Evolutionary conservation across 2,329 filamentous ascomycete genomes (phyloP).

Genomic region (Phyllosticta capitalensis): DNA sequence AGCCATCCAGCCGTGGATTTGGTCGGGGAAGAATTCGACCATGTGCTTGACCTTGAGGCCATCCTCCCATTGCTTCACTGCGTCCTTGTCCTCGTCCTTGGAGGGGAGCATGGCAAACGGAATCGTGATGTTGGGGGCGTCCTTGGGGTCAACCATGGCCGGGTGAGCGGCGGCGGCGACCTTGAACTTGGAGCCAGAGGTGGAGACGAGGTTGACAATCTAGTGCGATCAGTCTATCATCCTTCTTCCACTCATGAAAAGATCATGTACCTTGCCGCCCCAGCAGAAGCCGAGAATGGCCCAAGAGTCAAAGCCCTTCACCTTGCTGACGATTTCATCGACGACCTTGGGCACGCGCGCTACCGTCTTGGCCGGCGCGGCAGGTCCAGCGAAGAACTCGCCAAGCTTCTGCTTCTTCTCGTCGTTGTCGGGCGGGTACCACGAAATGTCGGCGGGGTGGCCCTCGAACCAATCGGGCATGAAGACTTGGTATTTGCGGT

Average conservation of each 20-base stretch:
- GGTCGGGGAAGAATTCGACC: slow-evolving; percentile 40
- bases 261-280: slow-evolving; percentile 36
- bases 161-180: slow-evolving; percentile 48
- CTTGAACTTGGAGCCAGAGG: slow-evolving; percentile 46
- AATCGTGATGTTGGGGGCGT: slow-evolving; percentile 46
- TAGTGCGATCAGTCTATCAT: slow-evolving; percentile 18
- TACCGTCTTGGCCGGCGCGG: slow-evolving; percentile 49
- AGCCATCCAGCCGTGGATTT: slow-evolving; percentile 39
- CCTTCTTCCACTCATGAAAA: background rate
- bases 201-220: slow-evolving; percentile 47
- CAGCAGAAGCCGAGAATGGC: slow-evolving; percentile 54
- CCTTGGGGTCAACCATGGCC: slow-evolving; percentile 51
- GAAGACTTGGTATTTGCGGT: slow-evolving; percentile 69
- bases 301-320: slow-evolving; percentile 43
- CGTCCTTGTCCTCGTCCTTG: slow-evolving; percentile 47
- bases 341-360: slow-evolving; percentile 47
- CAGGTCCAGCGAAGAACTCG: slow-evolving; percentile 48
- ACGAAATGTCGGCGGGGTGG: slow-evolving; percentile 53
- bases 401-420: slow-evolving; percentile 52
- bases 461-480: slow-evolving; percentile 90
- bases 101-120: slow-evolving; percentile 49
- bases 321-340: slow-evolving; percentile 40
- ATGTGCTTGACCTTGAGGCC: slow-evolving; percentile 37
- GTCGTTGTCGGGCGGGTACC: slow-evolving; percentile 51
- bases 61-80: slow-evolving; percentile 40